phyloP scores from a whole-genome alignment of 2,329 filamentous ascomycete species.

The Rosellinia necatrix region DNA sequence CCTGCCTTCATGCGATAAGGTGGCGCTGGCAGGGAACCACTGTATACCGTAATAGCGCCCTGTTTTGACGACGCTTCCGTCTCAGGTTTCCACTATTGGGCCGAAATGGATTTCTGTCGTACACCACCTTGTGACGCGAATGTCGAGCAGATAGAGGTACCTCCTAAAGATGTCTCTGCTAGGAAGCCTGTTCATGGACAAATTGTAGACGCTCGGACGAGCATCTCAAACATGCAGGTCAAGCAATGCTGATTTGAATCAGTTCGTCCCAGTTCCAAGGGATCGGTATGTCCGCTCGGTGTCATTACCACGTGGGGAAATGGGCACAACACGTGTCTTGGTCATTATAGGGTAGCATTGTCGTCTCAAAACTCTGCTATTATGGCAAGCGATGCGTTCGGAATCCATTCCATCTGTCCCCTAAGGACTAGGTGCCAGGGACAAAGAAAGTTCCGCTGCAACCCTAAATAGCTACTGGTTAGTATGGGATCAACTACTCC shows the following conservation, averaged over 20 bases:
- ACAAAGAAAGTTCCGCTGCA: not conserved
- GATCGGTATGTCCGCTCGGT: not conserved
- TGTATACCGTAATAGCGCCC: no score
- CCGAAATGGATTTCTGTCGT: not conserved
- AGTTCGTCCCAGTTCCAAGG: slow-evolving; percentile 3
- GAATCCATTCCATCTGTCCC: not conserved
- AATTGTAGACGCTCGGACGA: not conserved
- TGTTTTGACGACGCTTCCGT: no score
- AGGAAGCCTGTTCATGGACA: not conserved
- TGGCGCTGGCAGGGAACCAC: no score
- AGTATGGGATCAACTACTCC: no score
- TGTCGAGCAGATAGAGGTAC: not conserved
- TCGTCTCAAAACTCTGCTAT: not conserved
- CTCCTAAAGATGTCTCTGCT: not conserved
- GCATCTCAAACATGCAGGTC: no score
- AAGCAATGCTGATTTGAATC: no score
- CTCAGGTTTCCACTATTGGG: not conserved
- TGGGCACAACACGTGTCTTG: not conserved
- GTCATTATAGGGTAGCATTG: not conserved
- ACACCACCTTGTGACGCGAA: not conserved
- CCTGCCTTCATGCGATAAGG: no score
- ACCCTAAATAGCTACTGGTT: no score
- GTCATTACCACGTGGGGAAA: slow-evolving; percentile 17
- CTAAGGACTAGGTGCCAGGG: no score
- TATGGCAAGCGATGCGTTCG: not conserved